A percentile compares a stretch with the other conserved stretches of the same genome.
Conservation (phyloP, 345 rosid species). For the Erucastrum elatum region DNA sequence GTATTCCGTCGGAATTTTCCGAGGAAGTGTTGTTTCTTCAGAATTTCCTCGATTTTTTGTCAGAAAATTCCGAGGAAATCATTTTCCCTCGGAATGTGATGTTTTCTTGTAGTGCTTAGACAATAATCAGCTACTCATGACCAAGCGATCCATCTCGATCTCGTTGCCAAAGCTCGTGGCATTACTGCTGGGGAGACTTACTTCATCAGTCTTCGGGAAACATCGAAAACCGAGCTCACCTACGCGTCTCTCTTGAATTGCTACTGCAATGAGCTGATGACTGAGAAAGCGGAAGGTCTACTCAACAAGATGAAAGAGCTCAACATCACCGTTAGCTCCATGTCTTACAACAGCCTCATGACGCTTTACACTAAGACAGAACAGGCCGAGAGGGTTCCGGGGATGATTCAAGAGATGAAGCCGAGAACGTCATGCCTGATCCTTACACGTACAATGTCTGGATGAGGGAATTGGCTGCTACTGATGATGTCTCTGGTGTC, state of each 20-base stretch:
- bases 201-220: slow-evolving; percentile 75
- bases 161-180: slow-evolving; percentile 78
- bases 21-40: no score
- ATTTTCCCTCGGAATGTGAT: no score
- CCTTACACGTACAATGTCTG: slow-evolving; percentile 78
- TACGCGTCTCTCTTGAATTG: slow-evolving; percentile 90
- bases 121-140: no score
- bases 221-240: slow-evolving; percentile 68
- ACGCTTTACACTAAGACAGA: slow-evolving; percentile 71
- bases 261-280: slow-evolving; percentile 78
- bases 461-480: slow-evolving; percentile 92
- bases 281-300: slow-evolving; percentile 77
- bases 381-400: slow-evolving; percentile 63
- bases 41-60: no score
- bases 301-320: slow-evolving; percentile 92
- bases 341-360: slow-evolving; percentile 92
- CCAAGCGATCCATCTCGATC: slow-evolving; percentile 96
- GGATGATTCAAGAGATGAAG: slow-evolving; percentile 84
- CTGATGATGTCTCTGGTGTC: slow-evolving; percentile 64
- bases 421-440: slow-evolving; percentile 57
- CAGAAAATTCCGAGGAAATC: no score
- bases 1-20: no score
- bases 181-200: slow-evolving; percentile 75
- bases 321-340: slow-evolving; percentile 59
- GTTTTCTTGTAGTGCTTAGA: no score